Percentiles rank a stretch among this genome's conserved stretches.
Conservation (phyloP, 805 yeast species). For the Sugiyamaella floridensis region DNA sequence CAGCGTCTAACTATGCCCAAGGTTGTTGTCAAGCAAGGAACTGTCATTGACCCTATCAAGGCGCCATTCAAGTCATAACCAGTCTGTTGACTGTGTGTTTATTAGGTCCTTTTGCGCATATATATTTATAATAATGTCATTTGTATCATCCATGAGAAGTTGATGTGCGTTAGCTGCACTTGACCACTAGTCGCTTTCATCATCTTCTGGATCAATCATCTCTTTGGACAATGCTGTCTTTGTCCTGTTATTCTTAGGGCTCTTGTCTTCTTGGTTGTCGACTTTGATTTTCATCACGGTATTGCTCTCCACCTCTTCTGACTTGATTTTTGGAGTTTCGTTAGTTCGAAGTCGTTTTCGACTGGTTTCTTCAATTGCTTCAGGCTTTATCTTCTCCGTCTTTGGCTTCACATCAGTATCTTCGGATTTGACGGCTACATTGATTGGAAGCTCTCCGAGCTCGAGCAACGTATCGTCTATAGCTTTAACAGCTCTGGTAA, state of each 20-base stretch:
- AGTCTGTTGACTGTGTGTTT: too few relatives aligned
- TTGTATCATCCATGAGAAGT: not conserved
- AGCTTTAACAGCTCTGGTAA: conserved; percentile 15
- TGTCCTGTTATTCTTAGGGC: not conserved
- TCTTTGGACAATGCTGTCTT: not conserved
- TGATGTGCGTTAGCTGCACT: too few relatives aligned
- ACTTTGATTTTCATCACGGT: not conserved
- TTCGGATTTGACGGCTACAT: too few relatives aligned
- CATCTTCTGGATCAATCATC: not conserved
- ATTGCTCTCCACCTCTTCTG: not conserved
- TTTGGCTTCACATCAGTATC: too few relatives aligned
- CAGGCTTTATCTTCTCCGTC: too few relatives aligned
- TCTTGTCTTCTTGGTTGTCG: not conserved
- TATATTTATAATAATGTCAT: not conserved
- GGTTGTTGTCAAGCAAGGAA: conserved; percentile 78
- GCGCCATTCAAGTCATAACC: conserved; percentile 55
- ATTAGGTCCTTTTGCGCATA: too few relatives aligned
- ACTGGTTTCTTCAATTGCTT: too few relatives aligned
- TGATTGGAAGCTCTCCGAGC: not conserved
- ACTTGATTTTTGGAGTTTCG: too few relatives aligned
- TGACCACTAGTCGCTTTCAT: not conserved
- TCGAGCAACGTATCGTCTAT: conserved; percentile 21
- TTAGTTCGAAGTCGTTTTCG: too few relatives aligned
- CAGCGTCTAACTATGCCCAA: conserved; percentile 86
- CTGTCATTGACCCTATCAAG: conserved; percentile 83